Base-by-base conservation (phyloP, 2,329 filamentous ascomycete species). In the Fusarium agapanthi region DNA sequence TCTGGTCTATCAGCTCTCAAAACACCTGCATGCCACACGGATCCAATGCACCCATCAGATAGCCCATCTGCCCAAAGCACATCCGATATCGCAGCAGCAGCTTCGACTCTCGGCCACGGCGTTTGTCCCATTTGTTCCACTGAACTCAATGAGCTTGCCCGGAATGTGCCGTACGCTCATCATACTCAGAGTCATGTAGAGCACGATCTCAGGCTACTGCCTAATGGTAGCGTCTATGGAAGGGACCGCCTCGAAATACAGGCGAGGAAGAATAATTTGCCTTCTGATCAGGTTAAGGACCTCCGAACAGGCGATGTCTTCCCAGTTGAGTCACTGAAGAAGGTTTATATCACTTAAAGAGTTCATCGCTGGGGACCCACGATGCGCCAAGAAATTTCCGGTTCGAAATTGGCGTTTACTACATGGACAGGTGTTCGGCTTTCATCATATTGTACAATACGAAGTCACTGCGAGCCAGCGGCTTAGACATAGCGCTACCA, bases 71-170 rank as follows among this genome's bases (percentile, higher is more conserved):
- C 63, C 83, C 92, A 92, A 4, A 84, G 86, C 28, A 84, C 88
- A 9, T 87, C 88, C 2, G 82, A 84, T 40, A 58, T 75, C 28
- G 72, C 75, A 18, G 65, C 77, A 32, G 65, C 67, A 30, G 69
- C 75, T 24, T 78, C 81, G 4, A 86, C 85, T 34, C 88, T 92
- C 2, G 90, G 90, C 5, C 92, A 93, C 13, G 92, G 90, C 54
- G 90, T 98, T 45, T 99, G 96, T 77, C 96, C 96, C 7, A 98
- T 99, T 79, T 99, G 96, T 85, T 96, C 93, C 53, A 96, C 93
- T 2, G 96, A 99, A 83, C 89, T 99, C 62, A 98, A 98, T 81
- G 93, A 95, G 77, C 88, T 99, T 38, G 95, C 96, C 5, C 88
- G 92, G 57, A 91, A 92, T 76, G 93, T 99, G 48, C 96, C 96